These are phyloP conservation scores for Candolleomyces efflorescens DNA, from an alignment of 768 basidiomycete species.

Conservation along the genomic window DNA sequence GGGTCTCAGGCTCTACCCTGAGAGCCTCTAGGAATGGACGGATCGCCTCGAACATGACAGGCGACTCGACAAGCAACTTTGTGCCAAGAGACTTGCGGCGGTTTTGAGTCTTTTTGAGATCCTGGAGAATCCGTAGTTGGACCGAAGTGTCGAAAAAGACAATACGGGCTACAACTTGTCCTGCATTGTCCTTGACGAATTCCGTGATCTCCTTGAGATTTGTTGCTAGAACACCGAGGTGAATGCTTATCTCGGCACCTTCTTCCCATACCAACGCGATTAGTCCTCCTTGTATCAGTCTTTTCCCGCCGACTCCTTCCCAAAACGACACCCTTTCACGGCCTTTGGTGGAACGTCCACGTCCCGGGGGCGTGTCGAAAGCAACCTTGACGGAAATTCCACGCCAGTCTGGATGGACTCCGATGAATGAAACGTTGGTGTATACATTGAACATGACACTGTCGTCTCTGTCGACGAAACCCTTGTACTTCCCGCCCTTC, in stretches of 20 bases:
- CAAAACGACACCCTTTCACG: conserved; percentile 41
- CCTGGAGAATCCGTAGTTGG: conserved; percentile 41
- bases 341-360: conserved; percentile 31
- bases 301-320: conserved; percentile 43
- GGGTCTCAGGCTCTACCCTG: conserved; percentile 46
- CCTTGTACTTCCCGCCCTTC: conserved; percentile 57
- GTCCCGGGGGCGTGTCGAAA: conserved; percentile 42
- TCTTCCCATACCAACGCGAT: conserved; percentile 45
- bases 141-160: conserved; percentile 61
- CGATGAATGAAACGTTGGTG: conserved; percentile 44
- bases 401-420: conserved; percentile 28
- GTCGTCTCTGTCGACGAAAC: conserved; percentile 35
- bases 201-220: conserved; percentile 32
- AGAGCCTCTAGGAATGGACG: conserved; percentile 66
- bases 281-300: conserved; percentile 48
- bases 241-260: conserved; percentile 24
- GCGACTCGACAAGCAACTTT: conserved; percentile 51
- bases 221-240: conserved; percentile 42
- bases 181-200: conserved; percentile 23
- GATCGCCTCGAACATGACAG: conserved; percentile 64
- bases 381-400: conserved; percentile 37
- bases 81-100: conserved; percentile 16
- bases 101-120: conserved; percentile 14
- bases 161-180: conserved; percentile 39
- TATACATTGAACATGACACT: conserved; percentile 61